Conservation (phyloP, 345 rosid genomes). For the Camelina sativa region DNA sequence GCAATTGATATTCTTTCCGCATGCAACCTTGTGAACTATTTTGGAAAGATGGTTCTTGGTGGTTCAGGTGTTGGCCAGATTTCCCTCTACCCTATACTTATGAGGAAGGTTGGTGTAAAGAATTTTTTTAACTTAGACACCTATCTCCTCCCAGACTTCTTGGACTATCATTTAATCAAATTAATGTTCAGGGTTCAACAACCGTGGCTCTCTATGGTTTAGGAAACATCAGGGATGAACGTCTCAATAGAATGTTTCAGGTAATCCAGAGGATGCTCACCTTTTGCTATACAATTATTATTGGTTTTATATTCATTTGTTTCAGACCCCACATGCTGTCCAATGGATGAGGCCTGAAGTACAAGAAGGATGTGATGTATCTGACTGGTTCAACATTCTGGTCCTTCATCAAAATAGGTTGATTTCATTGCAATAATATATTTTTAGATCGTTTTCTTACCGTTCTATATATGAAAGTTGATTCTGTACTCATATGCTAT, state of each 20-base stretch:
- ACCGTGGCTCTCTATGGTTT: slow-evolving; percentile 96
- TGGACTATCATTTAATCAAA: slow-evolving; percentile 22
- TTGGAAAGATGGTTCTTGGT: slow-evolving; percentile 98
- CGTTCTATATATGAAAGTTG: slow-evolving; percentile 5
- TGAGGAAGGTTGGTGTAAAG: slow-evolving; percentile 69
- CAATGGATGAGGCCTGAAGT: slow-evolving; percentile 99
- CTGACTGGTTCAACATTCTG: slow-evolving; percentile 98
- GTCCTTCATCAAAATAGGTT: slow-evolving; percentile 99
- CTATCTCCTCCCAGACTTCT: slow-evolving; percentile 28
- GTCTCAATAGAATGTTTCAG: slow-evolving; percentile 99
- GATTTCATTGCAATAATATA: slow-evolving; percentile 5
- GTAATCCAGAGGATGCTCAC: slow-evolving; percentile 44
- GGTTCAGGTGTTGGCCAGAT: slow-evolving; percentile 99
- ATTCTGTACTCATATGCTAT: slow-evolving; percentile 27
- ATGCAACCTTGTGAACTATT: slow-evolving; percentile 95
- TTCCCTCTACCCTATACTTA: slow-evolving; percentile 83
- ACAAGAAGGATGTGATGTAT: slow-evolving; percentile 76
- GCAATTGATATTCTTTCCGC: slow-evolving; percentile 95
- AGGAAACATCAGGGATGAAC: slow-evolving; percentile 97
- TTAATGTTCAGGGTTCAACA: slow-evolving; percentile 76
- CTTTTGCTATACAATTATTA: slow-evolving; percentile 24
- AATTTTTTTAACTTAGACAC: slow-evolving; percentile 12
- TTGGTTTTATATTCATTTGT: slow-evolving; percentile 34
- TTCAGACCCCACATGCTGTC: slow-evolving; percentile 95
- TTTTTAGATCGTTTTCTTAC: background rate